Evolutionary conservation across 2,329 filamentous ascomycete genomes (phyloP).

Genomic region (Mycosphaerella sp.): DNA sequence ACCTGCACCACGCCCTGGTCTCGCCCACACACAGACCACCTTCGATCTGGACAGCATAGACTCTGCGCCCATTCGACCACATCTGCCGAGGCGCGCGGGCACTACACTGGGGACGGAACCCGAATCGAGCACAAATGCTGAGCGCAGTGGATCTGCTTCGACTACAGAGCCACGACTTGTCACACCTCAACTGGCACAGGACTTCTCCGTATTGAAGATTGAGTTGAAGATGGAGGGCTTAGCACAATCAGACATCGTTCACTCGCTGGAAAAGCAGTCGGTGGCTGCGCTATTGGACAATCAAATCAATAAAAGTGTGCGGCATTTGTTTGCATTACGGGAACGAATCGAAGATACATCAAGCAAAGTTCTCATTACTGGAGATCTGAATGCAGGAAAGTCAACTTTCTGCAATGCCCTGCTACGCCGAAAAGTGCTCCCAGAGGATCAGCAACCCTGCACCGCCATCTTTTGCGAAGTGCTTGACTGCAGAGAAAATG

Average conservation of each 20-base stretch:
- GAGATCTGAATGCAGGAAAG: conserved; percentile 94
- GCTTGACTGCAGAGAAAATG: conserved; percentile 84
- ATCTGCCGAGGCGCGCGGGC: conserved; percentile 59
- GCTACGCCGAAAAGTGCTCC: conserved; percentile 81
- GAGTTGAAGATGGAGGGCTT: conserved; percentile 85
- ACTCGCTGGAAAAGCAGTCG: conserved; percentile 87
- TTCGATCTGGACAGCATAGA: conserved; percentile 43
- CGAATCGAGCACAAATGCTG: conserved; percentile 49
- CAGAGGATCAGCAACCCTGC: conserved; percentile 96
- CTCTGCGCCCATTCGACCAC: conserved; percentile 43
- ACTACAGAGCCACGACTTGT: conserved; percentile 71
- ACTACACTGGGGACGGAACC: conserved; percentile 62
- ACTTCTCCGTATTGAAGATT: conserved; percentile 92
- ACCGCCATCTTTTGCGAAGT: conserved; percentile 99
- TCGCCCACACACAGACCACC: conserved; percentile 59
- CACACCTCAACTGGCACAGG: conserved; percentile 85
- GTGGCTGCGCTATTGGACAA: conserved; percentile 87
- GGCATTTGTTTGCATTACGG: conserved; percentile 76
- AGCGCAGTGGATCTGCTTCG: conserved; percentile 55
- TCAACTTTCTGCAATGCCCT: conserved; percentile 99
- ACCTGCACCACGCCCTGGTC: conserved; percentile 53
- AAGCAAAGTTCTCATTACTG: conserved; percentile 93
- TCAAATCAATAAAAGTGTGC: conserved; percentile 89
- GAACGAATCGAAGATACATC: conserved; percentile 96
- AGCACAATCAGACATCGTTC: conserved; percentile 83